Evolutionary conservation across 768 basidiomycete genomes (phyloP).

Genomic region (Crepidotus variabilis): DNA sequence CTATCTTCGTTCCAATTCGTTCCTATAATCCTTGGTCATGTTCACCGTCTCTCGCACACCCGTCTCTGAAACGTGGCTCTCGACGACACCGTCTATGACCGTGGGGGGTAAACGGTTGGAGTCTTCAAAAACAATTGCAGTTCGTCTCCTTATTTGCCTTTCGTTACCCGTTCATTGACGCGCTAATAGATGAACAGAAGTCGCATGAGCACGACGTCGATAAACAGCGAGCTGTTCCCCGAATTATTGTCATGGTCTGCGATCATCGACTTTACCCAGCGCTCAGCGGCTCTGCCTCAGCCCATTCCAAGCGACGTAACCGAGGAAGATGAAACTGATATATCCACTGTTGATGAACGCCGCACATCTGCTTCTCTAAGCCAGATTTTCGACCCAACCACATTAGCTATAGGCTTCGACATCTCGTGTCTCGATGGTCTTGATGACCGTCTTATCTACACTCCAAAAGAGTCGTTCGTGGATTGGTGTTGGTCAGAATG

Average conservation of each 20-base stretch:
- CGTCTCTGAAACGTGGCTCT: conserved; percentile 16
- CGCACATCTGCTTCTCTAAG: conserved; percentile 8
- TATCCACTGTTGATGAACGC: conserved; percentile 14
- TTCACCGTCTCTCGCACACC: conserved; percentile 15
- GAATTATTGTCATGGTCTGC: conserved; percentile 28
- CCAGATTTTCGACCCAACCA: conserved; percentile 32
- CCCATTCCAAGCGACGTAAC: conserved; percentile 24
- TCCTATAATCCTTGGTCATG: conserved; percentile 9
- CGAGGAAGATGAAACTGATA: conserved; percentile 16
- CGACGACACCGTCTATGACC: background rate
- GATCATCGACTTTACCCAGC: conserved; percentile 16
- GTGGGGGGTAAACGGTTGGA: background rate
- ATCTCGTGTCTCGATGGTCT: conserved; percentile 33
- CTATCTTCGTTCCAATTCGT: background rate
- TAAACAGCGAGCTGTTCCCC: conserved; percentile 25
- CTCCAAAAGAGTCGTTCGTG: conserved; percentile 31
- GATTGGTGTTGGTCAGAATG: conserved; percentile 33
- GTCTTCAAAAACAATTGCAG: conserved; percentile 1
- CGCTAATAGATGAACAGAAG: conserved; percentile 8
- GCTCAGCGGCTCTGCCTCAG: conserved; percentile 15
- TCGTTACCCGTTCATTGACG: background rate
- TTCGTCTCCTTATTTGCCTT: background rate
- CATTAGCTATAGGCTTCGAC: conserved; percentile 34
- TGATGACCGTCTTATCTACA: conserved; percentile 31
- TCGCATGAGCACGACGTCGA: conserved; percentile 17